A percentile compares a stretch with the other conserved stretches of the same genome.
These are phyloP conservation scores for Lactarius tabidus DNA, from an alignment of 768 basidiomycete genomes.

Conservation along the genomic window DNA sequence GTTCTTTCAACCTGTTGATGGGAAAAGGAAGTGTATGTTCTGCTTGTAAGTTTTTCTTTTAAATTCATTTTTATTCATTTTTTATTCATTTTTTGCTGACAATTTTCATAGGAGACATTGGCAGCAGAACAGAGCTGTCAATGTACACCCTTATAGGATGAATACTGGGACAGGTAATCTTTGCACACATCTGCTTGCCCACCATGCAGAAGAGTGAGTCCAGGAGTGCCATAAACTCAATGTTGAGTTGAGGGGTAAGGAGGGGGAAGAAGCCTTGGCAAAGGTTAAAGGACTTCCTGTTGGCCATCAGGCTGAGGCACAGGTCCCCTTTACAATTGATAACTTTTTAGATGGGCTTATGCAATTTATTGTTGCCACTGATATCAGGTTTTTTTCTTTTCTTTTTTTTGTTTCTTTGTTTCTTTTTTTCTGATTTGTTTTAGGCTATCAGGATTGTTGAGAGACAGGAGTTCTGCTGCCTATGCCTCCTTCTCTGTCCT, in stretches of 20 bases:
- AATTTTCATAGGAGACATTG: neutral
- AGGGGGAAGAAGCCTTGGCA: neutral
- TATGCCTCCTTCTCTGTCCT: neutral
- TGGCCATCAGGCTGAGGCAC: neutral
- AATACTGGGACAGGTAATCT: neutral
- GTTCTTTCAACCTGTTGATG: neutral
- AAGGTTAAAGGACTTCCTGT: neutral
- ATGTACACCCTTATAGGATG: too few species aligned
- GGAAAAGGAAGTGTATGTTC: neutral
- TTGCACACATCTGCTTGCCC: neutral
- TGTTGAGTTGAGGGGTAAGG: neutral
- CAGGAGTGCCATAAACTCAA: neutral
- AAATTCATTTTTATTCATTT: neutral
- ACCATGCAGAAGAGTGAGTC: neutral
- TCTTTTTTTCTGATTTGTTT: neutral
- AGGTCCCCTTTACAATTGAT: neutral
- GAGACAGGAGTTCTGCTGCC: neutral
- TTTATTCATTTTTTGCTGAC: neutral
- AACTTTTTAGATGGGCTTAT: neutral
- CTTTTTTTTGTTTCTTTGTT: neutral
- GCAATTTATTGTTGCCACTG: constrained; percentile 1
- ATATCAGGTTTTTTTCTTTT: neutral
- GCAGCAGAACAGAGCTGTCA: neutral
- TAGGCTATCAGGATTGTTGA: constrained; percentile 2
- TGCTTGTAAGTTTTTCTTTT: neutral